Percentiles rank a stretch among this genome's conserved stretches.
These are phyloP conservation scores for Paramarasmius palmivorus DNA, from an alignment of 1,284 basidiomycete genomes.

Conservation along the genomic window DNA sequence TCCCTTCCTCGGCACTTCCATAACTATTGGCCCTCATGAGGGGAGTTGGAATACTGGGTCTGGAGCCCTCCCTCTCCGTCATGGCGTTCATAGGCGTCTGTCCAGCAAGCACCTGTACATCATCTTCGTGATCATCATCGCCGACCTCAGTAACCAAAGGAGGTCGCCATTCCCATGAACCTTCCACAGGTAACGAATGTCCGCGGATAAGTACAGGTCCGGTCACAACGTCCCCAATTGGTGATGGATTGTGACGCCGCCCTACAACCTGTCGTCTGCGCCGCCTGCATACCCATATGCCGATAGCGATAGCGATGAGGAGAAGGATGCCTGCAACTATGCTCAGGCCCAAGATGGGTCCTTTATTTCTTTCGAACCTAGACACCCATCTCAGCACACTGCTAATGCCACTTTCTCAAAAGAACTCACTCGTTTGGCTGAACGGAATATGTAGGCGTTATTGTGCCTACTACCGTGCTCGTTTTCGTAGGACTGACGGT, in stretches of 20 bases:
- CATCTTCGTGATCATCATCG: slow-evolving; percentile 6
- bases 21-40: not conserved
- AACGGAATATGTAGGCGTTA: slow-evolving; percentile 6
- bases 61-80: not conserved
- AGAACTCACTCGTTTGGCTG: slow-evolving; percentile 8
- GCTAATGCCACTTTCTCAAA: not conserved
- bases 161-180: slow-evolving; percentile 8
- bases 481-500: slow-evolving; percentile 10
- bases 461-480: not conserved
- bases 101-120: not conserved
- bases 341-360: slow-evolving; percentile 8
- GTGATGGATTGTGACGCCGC: not conserved
- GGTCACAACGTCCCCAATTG: not conserved
- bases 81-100: not conserved
- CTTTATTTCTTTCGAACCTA: slow-evolving; percentile 11
- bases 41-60: not conserved
- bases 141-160: slow-evolving; percentile 3
- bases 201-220: slow-evolving; percentile 14
- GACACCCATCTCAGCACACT: not conserved
- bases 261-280: slow-evolving; percentile 2
- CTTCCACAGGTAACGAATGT: not conserved
- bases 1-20: not conserved
- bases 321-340: slow-evolving; percentile 5
- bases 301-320: not conserved
- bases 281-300: slow-evolving; percentile 4